Percentiles rank a stretch among this genome's conserved stretches.
Conservation (phyloP, 2,329 filamentous ascomycete species). For the Colletotrichum filicis region DNA sequence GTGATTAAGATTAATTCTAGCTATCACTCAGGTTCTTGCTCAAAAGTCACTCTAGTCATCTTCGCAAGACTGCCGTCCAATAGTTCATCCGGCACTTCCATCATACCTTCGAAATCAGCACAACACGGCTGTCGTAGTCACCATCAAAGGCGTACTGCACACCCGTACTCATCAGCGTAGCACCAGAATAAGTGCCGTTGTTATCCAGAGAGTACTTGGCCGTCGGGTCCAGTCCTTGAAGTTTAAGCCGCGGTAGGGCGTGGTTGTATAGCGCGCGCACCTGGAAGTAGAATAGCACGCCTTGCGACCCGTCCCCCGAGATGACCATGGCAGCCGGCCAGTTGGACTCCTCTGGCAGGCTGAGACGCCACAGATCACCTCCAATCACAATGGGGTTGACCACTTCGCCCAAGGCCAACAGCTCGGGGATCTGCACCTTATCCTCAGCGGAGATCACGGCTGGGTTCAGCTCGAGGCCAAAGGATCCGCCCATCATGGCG, state of each 20-base stretch:
- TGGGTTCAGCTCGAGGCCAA: constrained; percentile 73
- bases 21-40: neutral
- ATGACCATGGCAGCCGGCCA: constrained; percentile 72
- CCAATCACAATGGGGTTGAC: constrained; percentile 69
- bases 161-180: constrained; percentile 71
- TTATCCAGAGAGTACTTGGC: constrained; percentile 63
- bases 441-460: constrained; percentile 61
- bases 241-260: constrained; percentile 60
- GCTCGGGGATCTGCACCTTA: constrained; percentile 59
- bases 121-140: constrained; percentile 68
- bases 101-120: constrained; percentile 62
- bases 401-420: constrained; percentile 64
- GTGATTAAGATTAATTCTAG: neutral
- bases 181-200: constrained; percentile 63
- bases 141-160: constrained; percentile 62
- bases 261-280: constrained; percentile 63
- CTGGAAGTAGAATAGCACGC: constrained; percentile 71
- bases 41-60: neutral
- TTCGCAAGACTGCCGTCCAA: neutral
- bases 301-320: constrained; percentile 58
- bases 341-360: constrained; percentile 67
- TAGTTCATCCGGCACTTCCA: neutral
- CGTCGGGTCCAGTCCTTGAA: constrained; percentile 66
- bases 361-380: constrained; percentile 70
- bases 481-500: constrained; percentile 76